Base-by-base conservation (phyloP, 1,284 basidiomycete genomes). In the Stygiomarasmius scandens region DNA sequence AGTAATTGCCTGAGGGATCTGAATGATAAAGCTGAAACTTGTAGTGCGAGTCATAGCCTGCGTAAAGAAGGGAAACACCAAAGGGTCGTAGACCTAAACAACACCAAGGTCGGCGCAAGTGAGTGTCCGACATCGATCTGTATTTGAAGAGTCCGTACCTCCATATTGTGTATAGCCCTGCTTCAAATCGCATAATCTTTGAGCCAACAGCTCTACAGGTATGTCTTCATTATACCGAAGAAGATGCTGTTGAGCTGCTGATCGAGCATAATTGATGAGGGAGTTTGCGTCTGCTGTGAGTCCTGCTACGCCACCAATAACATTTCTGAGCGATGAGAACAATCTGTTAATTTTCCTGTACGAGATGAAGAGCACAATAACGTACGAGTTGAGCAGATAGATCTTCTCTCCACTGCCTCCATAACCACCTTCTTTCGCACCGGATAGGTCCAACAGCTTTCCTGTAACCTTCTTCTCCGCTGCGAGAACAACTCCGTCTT, bases 381-480 rank as follows among this genome's bases (percentile, higher is more conserved):
- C 88, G 71, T 67, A 91, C 88, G 87, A 86, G 73, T 97, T 98
- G 63, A 98, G 80, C 53, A 95, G 74, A 74, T 95, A 98, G 75
- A 99, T 93, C 86, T 99, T 98, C 84, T 99, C 96, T 50, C 93
- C 94, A 65, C 94, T 96, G 19, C 90, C 95, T 29, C 94, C 94
- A 66, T 95, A 95, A 24, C 93, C 92, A 24, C 90, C 91, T 58
- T 93, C 93, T 71, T 95, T 95, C 54, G 86, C 82, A 49, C 84
- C 83, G 25, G 90, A 90, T 44, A 95, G 82, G 76, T 99, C 96
- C 58, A 99, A 84, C 47, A 99, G 86, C 76, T 99, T 99, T 50
- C 95, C 95, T 0, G 97, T 98, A 43, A 99, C 95, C 77, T 97
- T 97, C 87, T 99, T 99, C 82, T 99, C 96, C 6, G 96, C 96